Percentiles rank a stretch among this genome's conserved stretches.
Conservation (phyloP, 2,329 filamentous ascomycete genomes). For the Neodidymelliopsis sp. region DNA sequence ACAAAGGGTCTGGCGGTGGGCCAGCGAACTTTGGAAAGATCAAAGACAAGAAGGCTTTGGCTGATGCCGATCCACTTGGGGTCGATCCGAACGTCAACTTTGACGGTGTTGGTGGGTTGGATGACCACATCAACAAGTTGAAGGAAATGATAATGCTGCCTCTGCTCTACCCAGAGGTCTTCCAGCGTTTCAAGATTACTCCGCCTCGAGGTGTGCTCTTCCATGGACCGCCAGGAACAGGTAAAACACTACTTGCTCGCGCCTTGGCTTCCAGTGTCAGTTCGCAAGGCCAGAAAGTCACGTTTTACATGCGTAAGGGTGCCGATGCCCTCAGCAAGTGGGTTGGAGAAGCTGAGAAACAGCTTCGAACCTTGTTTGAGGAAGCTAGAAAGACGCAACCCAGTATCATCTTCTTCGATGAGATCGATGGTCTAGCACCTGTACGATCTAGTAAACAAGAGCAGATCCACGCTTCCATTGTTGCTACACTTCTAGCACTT, state of each 20-base stretch:
- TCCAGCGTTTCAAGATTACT: constrained; percentile 88
- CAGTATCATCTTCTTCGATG: constrained; percentile 99
- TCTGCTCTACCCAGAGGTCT: constrained; percentile 92
- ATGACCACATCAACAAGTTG: constrained; percentile 93
- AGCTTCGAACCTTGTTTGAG: constrained; percentile 91
- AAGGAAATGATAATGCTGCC: constrained; percentile 99
- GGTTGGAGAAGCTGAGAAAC: constrained; percentile 97
- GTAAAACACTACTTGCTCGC: constrained; percentile 95
- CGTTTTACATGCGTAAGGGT: constrained; percentile 99
- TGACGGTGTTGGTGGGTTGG: constrained; percentile 88
- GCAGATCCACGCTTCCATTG: constrained; percentile 96
- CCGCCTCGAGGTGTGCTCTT: constrained; percentile 95
- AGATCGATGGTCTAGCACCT: constrained; percentile 95
- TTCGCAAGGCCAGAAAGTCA: constrained; percentile 89
- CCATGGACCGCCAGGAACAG: constrained; percentile 95
- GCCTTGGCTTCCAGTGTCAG: constrained; percentile 92
- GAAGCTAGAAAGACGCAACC: constrained; percentile 95
- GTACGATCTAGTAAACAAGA: constrained; percentile 98
- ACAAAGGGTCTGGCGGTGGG: constrained; percentile 61
- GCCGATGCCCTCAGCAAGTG: constrained; percentile 98
- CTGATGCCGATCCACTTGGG: constrained; percentile 92
- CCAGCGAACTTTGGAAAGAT: constrained; percentile 90
- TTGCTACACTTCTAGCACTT: constrained; percentile 59
- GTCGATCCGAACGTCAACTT: constrained; percentile 94
- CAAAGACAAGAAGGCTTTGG: constrained; percentile 89